These are phyloP conservation scores for Diospyros lotus DNA, from an alignment of 148 eudicot genomes.

Conservation along the genomic window DNA sequence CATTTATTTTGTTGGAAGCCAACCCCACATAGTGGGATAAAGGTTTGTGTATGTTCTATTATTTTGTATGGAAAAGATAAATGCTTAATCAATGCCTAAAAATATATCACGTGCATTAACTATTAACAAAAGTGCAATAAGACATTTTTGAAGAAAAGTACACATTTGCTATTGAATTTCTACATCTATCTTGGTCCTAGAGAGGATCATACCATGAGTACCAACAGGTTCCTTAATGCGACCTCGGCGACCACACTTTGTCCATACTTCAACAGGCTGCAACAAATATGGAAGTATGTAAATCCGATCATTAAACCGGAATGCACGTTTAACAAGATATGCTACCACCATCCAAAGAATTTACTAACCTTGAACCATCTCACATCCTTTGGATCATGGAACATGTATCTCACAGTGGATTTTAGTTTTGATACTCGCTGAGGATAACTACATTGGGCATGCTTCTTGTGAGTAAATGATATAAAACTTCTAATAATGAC, in stretches of 20 bases:
- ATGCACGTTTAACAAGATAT: not conserved
- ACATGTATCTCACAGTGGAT: slow-evolving; percentile 88
- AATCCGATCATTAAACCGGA: not conserved
- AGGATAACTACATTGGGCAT: slow-evolving; percentile 66
- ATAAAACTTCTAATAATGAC: not conserved
- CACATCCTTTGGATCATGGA: slow-evolving; percentile 92
- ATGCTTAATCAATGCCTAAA: no score
- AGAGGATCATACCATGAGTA: slow-evolving; percentile 69
- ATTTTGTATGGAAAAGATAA: no score
- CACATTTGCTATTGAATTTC: no score
- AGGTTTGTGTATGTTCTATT: no score
- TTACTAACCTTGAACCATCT: slow-evolving; percentile 95
- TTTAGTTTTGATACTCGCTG: slow-evolving; percentile 91
- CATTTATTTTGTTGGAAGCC: no score
- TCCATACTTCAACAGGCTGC: slow-evolving; percentile 92
- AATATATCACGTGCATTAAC: no score
- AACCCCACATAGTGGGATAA: no score
- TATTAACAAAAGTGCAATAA: no score
- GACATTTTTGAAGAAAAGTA: no score
- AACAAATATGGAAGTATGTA: slow-evolving; percentile 17
- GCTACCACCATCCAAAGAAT: slow-evolving; percentile 6
- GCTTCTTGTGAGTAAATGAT: slow-evolving; percentile 5
- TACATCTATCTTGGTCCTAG: not conserved
- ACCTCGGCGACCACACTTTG: slow-evolving; percentile 90
- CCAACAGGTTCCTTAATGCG: slow-evolving; percentile 95